phyloP scores from a whole-genome alignment of 257 asterid genomes.

The Fraxinus quadrangulata region DNA sequence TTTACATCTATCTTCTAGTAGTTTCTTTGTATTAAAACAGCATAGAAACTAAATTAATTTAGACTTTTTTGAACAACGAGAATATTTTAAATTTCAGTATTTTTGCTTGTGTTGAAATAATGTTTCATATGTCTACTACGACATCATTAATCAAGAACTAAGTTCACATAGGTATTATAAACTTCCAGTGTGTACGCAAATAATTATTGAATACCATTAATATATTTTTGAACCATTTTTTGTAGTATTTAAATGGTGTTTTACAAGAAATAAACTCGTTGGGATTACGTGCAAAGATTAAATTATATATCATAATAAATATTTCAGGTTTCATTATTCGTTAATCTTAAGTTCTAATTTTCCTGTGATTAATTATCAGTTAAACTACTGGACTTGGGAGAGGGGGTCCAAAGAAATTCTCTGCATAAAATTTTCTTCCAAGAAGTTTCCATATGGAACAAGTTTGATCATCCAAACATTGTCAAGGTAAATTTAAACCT shows the following conservation, averaged over 20 bases:
- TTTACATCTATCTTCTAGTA: background rate
- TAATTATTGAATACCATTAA: too few species aligned
- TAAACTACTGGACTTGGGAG: background rate
- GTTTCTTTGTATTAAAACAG: background rate
- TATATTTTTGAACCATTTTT: too few species aligned
- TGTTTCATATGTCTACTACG: too few species aligned
- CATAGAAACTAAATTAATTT: background rate
- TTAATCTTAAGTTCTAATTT: background rate
- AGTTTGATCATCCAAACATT: constrained; percentile 27
- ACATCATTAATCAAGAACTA: too few species aligned
- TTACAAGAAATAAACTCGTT: too few species aligned
- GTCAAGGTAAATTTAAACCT: constrained; percentile 19
- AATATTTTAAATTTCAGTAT: background rate
- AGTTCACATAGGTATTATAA: too few species aligned
- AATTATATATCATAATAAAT: too few species aligned
- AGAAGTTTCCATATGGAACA: constrained; percentile 16
- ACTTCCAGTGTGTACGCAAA: too few species aligned
- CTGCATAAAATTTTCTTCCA: background rate
- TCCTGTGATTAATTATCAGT: background rate
- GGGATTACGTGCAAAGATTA: too few species aligned
- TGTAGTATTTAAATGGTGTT: too few species aligned
- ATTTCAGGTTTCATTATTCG: too few species aligned
- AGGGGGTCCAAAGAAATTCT: background rate
- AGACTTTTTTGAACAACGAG: too few species aligned
- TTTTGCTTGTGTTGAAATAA: background rate